These are phyloP conservation scores for Solanum hybrid DNA, from an alignment of 305 asterid genomes.

Conservation along the genomic window DNA sequence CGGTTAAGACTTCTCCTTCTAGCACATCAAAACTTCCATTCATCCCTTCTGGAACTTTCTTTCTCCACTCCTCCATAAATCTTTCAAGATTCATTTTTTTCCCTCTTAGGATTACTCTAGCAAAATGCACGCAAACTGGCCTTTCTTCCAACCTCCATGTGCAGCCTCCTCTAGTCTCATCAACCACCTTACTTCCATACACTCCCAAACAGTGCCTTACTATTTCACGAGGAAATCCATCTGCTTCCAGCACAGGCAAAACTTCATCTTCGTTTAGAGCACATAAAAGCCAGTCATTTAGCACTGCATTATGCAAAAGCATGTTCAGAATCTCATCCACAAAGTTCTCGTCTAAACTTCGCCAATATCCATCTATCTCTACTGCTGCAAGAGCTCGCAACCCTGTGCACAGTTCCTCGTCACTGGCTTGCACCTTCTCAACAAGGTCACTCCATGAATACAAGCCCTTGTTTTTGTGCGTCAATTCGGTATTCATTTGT, in stretches of 20 bases:
- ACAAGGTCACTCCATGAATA: slow-evolving; percentile 78
- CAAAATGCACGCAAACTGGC: slow-evolving; percentile 53
- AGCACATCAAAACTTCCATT: slow-evolving; percentile 48
- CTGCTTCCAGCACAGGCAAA: slow-evolving; percentile 41
- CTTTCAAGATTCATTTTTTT: slow-evolving; percentile 61
- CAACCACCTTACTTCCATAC: slow-evolving; percentile 40
- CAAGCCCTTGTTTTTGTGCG: slow-evolving; percentile 23
- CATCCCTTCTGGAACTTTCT: slow-evolving; percentile 62
- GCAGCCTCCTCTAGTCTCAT: slow-evolving; percentile 17
- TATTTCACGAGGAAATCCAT: slow-evolving; percentile 61
- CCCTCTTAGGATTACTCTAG: slow-evolving; percentile 52
- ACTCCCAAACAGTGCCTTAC: slow-evolving; percentile 60
- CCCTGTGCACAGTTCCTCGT: slow-evolving; percentile 53
- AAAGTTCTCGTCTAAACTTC: slow-evolving; percentile 57
- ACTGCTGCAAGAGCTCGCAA: slow-evolving; percentile 52
- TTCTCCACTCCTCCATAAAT: slow-evolving; percentile 62
- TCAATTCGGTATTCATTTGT: slow-evolving; percentile 46
- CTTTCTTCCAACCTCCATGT: slow-evolving; percentile 65
- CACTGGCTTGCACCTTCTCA: slow-evolving; percentile 69
- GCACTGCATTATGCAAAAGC: slow-evolving; percentile 48
- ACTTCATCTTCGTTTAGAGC: slow-evolving; percentile 63
- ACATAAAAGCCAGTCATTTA: slow-evolving; percentile 60
- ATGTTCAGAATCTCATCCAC: slow-evolving; percentile 47
- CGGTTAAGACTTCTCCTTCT: slow-evolving; percentile 79
- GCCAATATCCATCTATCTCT: slow-evolving; percentile 81